Percentiles rank a stretch among this genome's conserved stretches.
phyloP scores from a whole-genome alignment of 495 filamentous ascomycete genomes.

The Penicillium subrubescens region DNA sequence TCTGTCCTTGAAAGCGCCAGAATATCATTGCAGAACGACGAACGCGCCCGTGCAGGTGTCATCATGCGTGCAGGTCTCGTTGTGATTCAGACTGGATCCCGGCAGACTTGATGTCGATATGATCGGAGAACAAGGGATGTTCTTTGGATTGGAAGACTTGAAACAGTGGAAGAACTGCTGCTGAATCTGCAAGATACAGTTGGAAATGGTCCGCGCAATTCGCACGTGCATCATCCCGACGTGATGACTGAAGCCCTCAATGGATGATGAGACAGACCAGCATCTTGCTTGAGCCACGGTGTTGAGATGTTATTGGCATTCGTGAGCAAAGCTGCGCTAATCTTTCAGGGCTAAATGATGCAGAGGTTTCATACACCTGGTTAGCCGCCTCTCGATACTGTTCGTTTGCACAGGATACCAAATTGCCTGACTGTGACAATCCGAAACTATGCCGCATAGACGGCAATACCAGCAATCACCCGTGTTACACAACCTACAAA shows the following conservation, averaged over 20 bases:
- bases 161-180: background rate
- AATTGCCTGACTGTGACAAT: background rate
- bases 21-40: background rate
- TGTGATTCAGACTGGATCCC: slow-evolving; percentile 1
- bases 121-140: background rate
- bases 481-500: background rate
- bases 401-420: background rate
- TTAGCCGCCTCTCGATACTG: background rate
- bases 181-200: background rate
- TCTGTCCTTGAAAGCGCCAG: background rate
- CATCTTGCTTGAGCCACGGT: background rate
- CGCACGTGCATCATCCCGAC: background rate
- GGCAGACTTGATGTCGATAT: background rate
- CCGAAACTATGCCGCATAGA: background rate
- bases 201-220: background rate
- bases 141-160: background rate
- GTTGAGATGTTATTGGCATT: background rate
- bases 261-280: background rate
- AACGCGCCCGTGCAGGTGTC: background rate
- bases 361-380: background rate
- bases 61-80: background rate
- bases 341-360: background rate
- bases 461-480: background rate
- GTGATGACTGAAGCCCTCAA: background rate
- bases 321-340: too few species aligned